These are phyloP conservation scores for Kokia cookei DNA, from an alignment of 441 rosid species.

Conservation along the genomic window DNA sequence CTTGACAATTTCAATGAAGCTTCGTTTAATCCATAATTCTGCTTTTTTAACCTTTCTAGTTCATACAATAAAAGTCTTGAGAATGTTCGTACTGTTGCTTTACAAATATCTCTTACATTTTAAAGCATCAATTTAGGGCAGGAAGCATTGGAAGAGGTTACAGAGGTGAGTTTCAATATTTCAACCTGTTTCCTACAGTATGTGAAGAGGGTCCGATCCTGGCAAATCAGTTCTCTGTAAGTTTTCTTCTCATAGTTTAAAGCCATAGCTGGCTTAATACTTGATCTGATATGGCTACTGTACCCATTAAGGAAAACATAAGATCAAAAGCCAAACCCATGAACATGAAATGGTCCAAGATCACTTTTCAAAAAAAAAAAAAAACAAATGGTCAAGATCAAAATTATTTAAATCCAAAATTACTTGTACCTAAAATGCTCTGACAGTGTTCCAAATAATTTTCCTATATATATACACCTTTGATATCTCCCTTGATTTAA, in stretches of 20 bases:
- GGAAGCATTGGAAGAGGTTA: conserved; percentile 96
- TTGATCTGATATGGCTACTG: background rate
- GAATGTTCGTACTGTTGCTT: background rate
- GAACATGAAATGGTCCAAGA: too few species aligned
- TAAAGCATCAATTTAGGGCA: conserved; percentile 26
- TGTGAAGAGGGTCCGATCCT: conserved; percentile 72
- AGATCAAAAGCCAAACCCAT: too few species aligned
- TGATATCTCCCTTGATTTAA: background rate
- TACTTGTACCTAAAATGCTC: too few species aligned
- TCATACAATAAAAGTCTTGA: background rate
- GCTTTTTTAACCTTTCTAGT: background rate
- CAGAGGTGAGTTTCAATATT: conserved; percentile 87
- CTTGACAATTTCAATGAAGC: background rate
- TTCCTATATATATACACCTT: background rate
- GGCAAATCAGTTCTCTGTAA: conserved; percentile 95
- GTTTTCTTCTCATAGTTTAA: conserved; percentile 19
- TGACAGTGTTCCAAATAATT: too few species aligned
- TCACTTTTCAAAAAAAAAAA: too few species aligned
- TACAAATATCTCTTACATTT: background rate
- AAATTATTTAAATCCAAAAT: too few species aligned
- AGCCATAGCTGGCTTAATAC: background rate
- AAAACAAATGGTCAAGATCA: too few species aligned
- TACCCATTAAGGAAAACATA: too few species aligned
- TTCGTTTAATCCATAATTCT: background rate
- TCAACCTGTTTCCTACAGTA: conserved; percentile 59